Conservation (phyloP, 805 yeast genomes). For the Candida incommunis region DNA sequence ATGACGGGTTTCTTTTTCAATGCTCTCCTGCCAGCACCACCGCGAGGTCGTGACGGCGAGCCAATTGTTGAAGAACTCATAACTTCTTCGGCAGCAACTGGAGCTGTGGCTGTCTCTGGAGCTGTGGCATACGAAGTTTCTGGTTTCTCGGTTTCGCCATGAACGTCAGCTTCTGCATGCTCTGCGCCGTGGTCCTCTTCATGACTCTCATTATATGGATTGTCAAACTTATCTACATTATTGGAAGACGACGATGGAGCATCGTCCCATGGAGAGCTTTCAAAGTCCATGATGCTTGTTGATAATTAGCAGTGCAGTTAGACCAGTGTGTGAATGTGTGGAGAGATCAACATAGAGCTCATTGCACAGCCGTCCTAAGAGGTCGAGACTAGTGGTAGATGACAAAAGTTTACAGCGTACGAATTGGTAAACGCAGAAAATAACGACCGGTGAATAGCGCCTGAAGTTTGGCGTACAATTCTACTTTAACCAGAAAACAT, state of each 20-base stretch:
- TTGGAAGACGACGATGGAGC: slow-evolving; percentile 5
- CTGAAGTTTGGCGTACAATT: too few species aligned
- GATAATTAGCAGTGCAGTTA: background rate
- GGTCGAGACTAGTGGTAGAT: too few species aligned
- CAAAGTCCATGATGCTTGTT: slow-evolving; percentile 4
- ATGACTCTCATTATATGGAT: slow-evolving; percentile 3
- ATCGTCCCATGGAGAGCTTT: slow-evolving; percentile 7
- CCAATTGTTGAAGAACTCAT: background rate
- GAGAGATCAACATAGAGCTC: too few species aligned
- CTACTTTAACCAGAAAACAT: too few species aligned
- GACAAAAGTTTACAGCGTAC: too few species aligned
- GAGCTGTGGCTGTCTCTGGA: slow-evolving; percentile 3
- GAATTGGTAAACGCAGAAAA: too few species aligned
- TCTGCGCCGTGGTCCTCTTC: background rate
- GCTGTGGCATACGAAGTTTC: slow-evolving; percentile 1
- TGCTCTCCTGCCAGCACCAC: background rate
- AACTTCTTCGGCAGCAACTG: slow-evolving; percentile 4
- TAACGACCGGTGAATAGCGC: too few species aligned
- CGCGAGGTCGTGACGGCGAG: background rate
- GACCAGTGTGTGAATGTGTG: too few species aligned
- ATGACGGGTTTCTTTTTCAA: background rate
- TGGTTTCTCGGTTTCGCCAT: background rate
- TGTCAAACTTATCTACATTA: slow-evolving; percentile 1
- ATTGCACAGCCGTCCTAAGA: too few species aligned
- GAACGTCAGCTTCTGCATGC: slow-evolving; percentile 1